Evolutionary conservation across 768 basidiomycete species (phyloP).

Genomic region (Amanita muscaria): DNA sequence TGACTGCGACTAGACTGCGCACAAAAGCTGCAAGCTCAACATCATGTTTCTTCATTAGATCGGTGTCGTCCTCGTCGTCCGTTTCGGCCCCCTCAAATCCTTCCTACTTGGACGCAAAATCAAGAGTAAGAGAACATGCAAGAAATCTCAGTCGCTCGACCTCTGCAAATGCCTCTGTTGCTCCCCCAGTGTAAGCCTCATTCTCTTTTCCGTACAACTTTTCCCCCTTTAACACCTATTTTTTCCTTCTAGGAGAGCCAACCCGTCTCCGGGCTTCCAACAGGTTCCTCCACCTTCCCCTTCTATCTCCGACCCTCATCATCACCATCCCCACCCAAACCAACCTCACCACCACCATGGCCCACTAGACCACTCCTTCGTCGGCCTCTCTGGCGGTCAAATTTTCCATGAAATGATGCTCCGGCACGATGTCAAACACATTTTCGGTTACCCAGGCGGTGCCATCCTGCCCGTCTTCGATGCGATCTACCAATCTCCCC

Average conservation of each 20-base stretch:
- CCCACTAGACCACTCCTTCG: constrained; percentile 72
- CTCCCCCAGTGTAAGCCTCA: constrained; percentile 56
- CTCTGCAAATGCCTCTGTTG: constrained; percentile 48
- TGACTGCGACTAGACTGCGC: constrained; percentile 35
- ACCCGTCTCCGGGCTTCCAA: constrained; percentile 47
- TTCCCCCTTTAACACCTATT: constrained; percentile 3
- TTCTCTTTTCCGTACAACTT: constrained; percentile 2
- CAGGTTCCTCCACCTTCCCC: constrained; percentile 26
- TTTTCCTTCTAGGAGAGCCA: constrained; percentile 43
- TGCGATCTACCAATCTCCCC: constrained; percentile 92
- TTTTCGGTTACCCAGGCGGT: constrained; percentile 97
- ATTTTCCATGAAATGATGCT: constrained; percentile 99
- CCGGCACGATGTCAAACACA: constrained; percentile 88
- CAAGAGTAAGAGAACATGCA: constrained; percentile 70
- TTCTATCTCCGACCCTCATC: constrained; percentile 23
- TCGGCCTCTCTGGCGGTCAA: constrained; percentile 91
- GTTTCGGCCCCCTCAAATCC: no score
- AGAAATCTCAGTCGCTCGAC: constrained; percentile 68
- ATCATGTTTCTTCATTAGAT: neutral
- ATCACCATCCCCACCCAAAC: constrained; percentile 28
- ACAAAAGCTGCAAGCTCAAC: constrained; percentile 22
- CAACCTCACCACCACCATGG: no score
- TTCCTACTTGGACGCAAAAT: constrained; percentile 63
- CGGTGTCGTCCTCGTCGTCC: neutral
- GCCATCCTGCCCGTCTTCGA: constrained; percentile 99